Evolutionary conservation across 139 green algal genomes (phyloP).

Genomic region (Auxenochlorella protothecoides): DNA sequence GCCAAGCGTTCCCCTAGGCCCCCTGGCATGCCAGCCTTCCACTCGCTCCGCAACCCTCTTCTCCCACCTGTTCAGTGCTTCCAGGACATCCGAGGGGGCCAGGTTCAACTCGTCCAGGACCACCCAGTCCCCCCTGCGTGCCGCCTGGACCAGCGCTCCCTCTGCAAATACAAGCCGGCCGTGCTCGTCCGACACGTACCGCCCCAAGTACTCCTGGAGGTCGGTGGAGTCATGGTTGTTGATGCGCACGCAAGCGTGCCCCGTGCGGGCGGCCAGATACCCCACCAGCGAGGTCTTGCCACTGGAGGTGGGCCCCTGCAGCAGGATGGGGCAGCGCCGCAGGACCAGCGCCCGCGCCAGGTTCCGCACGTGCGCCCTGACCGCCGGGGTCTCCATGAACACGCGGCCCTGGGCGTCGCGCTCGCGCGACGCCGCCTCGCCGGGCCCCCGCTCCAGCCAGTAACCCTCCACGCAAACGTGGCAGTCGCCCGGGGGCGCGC

Average conservation of each 20-base stretch:
- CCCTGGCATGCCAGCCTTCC: no score
- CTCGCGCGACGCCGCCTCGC: background rate
- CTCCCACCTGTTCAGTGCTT: slow-evolving; percentile 87
- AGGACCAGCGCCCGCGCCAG: slow-evolving; percentile 83
- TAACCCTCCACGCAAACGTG: slow-evolving; percentile 89
- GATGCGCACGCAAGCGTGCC: slow-evolving; percentile 89
- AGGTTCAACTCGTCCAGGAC: slow-evolving; percentile 99
- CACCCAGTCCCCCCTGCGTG: slow-evolving; percentile 86
- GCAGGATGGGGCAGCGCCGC: slow-evolving; percentile 70
- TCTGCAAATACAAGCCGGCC: slow-evolving; percentile 81
- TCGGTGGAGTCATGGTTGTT: slow-evolving; percentile 99
- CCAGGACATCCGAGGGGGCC: slow-evolving; percentile 85
- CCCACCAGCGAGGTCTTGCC: slow-evolving; percentile 95
- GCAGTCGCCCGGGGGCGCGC: slow-evolving; percentile 15
- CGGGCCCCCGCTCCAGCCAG: slow-evolving; percentile 73
- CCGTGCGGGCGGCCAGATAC: slow-evolving; percentile 85
- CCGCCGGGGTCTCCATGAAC: slow-evolving; percentile 82
- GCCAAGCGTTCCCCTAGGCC: no score
- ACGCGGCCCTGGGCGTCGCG: slow-evolving; percentile 32
- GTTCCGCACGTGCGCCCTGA: slow-evolving; percentile 73
- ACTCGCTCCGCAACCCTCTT: background rate
- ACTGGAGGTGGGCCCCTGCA: slow-evolving; percentile 91
- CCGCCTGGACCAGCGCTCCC: slow-evolving; percentile 83
- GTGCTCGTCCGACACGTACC: slow-evolving; percentile 63
- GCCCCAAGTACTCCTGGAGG: slow-evolving; percentile 96